Percentiles rank a stretch among this genome's conserved stretches.
Conservation (phyloP, 148 eudicot genomes). For the Rhododendron kiyosumense region DNA sequence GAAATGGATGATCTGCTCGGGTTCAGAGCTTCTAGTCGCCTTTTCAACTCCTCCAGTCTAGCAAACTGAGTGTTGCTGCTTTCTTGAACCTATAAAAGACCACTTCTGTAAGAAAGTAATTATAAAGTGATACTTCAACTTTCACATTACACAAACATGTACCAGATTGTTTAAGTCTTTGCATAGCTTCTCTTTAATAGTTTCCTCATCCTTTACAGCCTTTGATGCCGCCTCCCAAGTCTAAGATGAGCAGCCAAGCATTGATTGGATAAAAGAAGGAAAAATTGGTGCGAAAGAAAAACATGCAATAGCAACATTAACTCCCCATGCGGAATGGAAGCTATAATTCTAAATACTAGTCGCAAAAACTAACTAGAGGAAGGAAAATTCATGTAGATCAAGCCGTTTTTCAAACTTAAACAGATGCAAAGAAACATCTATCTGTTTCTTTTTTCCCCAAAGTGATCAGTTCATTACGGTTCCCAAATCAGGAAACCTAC, state of each 20-base stretch:
- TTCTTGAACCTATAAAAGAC: constrained; percentile 61
- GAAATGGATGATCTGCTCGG: constrained; percentile 60
- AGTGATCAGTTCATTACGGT: not conserved
- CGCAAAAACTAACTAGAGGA: not conserved
- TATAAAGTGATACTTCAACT: not conserved
- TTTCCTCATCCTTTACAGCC: not conserved
- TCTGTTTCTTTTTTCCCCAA: not conserved
- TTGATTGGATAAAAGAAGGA: not conserved
- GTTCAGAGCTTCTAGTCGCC: constrained; percentile 82
- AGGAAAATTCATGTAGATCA: not conserved
- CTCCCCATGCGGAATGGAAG: not conserved
- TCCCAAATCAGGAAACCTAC: not conserved
- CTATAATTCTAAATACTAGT: not conserved
- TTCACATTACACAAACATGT: not conserved
- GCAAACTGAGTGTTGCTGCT: constrained; percentile 64
- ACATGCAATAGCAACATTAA: not conserved
- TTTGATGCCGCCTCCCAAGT: not conserved
- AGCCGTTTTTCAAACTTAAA: not conserved
- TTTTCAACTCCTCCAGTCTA: constrained; percentile 81
- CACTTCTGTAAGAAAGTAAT: not conserved
- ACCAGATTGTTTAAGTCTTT: not conserved
- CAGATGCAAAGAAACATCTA: not conserved
- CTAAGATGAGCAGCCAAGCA: not conserved
- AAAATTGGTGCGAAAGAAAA: not conserved
- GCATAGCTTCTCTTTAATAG: not conserved